phyloP scores from a whole-genome alignment of 2,329 filamentous ascomycete genomes.

The Aspergillus fischeri region DNA sequence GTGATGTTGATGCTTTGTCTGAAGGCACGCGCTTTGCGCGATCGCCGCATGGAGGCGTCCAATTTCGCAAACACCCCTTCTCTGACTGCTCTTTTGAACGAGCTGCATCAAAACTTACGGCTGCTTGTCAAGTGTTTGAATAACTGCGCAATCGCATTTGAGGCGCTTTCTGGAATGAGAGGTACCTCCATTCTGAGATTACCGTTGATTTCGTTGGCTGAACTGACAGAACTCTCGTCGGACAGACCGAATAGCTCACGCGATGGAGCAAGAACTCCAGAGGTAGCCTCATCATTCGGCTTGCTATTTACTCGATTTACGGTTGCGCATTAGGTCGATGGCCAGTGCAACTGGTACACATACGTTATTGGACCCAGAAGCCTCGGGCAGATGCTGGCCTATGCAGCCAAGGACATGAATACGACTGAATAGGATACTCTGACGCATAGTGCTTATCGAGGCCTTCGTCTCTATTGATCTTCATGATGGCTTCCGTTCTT shows the following conservation, averaged over 20 bases:
- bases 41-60: neutral
- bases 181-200: slow-evolving; percentile 4
- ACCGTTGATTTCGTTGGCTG: neutral
- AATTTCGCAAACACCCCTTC: neutral
- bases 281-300: neutral
- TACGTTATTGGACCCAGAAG: neutral
- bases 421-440: too few relatives aligned
- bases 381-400: neutral
- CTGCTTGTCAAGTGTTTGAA: slow-evolving; percentile 13
- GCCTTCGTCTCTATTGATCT: neutral
- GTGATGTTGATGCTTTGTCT: slow-evolving; percentile 26
- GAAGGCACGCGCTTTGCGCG: slow-evolving; percentile 10
- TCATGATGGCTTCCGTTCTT: too few relatives aligned
- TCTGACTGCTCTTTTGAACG: slow-evolving; percentile 13
- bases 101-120: slow-evolving; percentile 17
- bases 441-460: too few relatives aligned
- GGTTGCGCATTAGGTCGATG: neutral
- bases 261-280: slow-evolving; percentile 2
- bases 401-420: too few relatives aligned
- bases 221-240: neutral
- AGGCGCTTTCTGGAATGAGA: slow-evolving; percentile 19
- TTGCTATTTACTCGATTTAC: neutral
- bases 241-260: neutral
- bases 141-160: slow-evolving; percentile 21
- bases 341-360: neutral